A percentile compares a stretch with the other conserved stretches of the same genome.
Conservation (phyloP, 129 eudicot genomes). For the Flaveria brownii region DNA sequence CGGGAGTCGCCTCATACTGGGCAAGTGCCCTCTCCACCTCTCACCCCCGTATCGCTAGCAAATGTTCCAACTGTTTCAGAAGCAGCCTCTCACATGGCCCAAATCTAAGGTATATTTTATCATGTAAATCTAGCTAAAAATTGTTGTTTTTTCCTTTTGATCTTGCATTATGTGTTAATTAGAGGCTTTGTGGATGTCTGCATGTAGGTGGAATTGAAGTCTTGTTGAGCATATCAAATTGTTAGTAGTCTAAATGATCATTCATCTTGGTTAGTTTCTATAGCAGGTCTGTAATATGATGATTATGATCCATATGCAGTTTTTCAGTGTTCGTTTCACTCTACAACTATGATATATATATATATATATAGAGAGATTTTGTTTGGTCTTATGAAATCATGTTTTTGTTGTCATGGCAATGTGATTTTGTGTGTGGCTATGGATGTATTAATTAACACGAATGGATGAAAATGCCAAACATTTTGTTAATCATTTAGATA, state of each 20-base stretch:
- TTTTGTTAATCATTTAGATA: neutral
- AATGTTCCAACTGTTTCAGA: slow-evolving; percentile 27
- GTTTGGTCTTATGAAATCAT: neutral
- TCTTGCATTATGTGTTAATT: slow-evolving; percentile 2
- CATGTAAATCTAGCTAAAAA: neutral
- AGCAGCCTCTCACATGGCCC: slow-evolving; percentile 4
- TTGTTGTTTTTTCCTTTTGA: neutral
- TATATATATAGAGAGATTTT: slow-evolving; percentile 6
- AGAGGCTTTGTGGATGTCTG: slow-evolving; percentile 9
- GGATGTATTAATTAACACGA: neutral
- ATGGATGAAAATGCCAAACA: neutral
- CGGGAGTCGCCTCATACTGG: slow-evolving; percentile 27
- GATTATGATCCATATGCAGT: slow-evolving; percentile 29
- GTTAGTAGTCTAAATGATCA: slow-evolving; percentile 26
- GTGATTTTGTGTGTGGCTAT: slow-evolving; percentile 1
- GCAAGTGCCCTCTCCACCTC: slow-evolving; percentile 59
- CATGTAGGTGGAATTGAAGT: slow-evolving; percentile 40
- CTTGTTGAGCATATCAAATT: slow-evolving; percentile 18
- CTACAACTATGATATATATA: neutral
- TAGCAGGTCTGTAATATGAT: slow-evolving; percentile 44
- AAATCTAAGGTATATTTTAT: slow-evolving; percentile 14
- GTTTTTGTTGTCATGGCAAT: neutral
- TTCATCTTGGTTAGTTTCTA: slow-evolving; percentile 19
- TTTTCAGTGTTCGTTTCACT: neutral
- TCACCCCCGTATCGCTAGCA: slow-evolving; percentile 58